Evolutionary conservation across 306 rosid genomes (phyloP).

Genomic region (apple (Malus domestica)): DNA sequence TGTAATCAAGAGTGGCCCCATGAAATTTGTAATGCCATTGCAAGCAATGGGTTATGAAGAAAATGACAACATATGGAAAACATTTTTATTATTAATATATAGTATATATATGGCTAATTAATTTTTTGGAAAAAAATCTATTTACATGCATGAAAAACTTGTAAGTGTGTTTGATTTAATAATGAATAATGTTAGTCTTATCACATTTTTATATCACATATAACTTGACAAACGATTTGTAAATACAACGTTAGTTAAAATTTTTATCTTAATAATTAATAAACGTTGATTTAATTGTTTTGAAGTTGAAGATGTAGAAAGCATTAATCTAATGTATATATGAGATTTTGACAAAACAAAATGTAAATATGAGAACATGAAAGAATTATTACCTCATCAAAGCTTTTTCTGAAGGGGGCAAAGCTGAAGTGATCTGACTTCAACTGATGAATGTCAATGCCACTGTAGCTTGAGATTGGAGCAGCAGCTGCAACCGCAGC

Average conservation of each 20-base stretch:
- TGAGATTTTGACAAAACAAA: background rate
- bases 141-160: background rate
- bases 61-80: background rate
- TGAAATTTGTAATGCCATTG: constrained; percentile 33
- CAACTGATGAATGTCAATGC: constrained; percentile 63
- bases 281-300: background rate
- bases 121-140: background rate
- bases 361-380: background rate
- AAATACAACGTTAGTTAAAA: no score
- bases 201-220: background rate
- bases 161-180: background rate
- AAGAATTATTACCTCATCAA: constrained; percentile 48
- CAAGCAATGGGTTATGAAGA: constrained; percentile 38
- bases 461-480: constrained; percentile 34
- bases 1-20: constrained; percentile 29
- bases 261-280: background rate
- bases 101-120: background rate
- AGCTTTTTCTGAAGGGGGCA: constrained; percentile 65
- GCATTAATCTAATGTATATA: background rate
- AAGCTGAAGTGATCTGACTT: constrained; percentile 71
- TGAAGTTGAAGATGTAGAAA: background rate
- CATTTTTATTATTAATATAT: background rate
- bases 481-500: constrained; percentile 25
- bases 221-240: background rate
- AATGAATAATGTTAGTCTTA: background rate